Conservation (phyloP, 129 eudicot genomes). For the Helichrysum umbraculigerum region DNA sequence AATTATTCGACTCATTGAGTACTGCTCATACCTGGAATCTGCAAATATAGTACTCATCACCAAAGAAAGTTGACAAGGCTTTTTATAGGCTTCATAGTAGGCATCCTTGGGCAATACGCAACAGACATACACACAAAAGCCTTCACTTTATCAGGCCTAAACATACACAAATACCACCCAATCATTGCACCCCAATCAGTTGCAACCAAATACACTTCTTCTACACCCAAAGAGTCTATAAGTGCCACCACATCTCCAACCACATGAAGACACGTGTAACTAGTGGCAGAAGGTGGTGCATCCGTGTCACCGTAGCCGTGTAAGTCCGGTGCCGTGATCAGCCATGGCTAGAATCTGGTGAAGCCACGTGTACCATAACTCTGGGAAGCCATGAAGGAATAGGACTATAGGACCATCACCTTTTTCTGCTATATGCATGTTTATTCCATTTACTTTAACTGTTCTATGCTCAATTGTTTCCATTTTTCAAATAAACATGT, state of each 20-base stretch:
- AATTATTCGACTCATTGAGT: no score
- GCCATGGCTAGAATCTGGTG: conserved; percentile 68
- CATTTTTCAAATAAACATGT: conserved; percentile 19
- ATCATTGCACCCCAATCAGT: conserved; percentile 84
- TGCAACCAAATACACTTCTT: conserved; percentile 53
- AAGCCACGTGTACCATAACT: conserved; percentile 91
- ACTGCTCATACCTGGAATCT: conserved; percentile 61
- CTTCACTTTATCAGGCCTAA: conserved; percentile 72
- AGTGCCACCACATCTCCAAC: conserved; percentile 66
- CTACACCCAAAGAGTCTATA: conserved; percentile 46
- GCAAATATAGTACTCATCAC: conserved; percentile 76
- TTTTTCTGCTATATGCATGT: conserved; percentile 68
- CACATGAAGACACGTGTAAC: conserved; percentile 37
- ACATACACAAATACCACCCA: conserved; percentile 69
- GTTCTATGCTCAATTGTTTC: conserved; percentile 53
- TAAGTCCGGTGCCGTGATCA: conserved; percentile 75
- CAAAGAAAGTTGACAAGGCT: conserved; percentile 50
- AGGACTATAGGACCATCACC: conserved; percentile 67
- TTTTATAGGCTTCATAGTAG: conserved; percentile 56
- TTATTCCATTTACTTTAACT: conserved; percentile 46
- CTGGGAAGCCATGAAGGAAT: conserved; percentile 77
- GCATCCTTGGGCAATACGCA: conserved; percentile 56
- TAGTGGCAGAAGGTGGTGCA: conserved; percentile 47
- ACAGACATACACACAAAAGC: conserved; percentile 60
- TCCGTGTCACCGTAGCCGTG: conserved; percentile 80